These are phyloP conservation scores for Piper betle DNA, from an alignment of 164 flowering plant species.

Conservation along the genomic window DNA sequence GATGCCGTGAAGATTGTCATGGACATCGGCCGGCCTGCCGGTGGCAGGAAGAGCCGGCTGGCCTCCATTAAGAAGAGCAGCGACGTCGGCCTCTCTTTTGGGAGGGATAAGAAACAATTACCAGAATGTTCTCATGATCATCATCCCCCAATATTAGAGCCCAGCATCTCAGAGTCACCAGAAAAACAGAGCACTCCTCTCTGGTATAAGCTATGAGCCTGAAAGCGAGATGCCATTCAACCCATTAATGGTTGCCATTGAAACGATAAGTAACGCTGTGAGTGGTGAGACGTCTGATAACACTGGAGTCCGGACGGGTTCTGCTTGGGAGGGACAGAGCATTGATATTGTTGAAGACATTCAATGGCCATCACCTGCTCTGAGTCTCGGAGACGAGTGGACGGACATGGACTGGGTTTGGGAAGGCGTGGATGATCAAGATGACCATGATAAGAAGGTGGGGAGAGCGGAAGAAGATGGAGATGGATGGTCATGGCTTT, in stretches of 20 bases:
- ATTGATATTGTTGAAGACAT: not conserved
- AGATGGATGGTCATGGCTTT: constrained; percentile 24
- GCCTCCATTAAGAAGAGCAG: constrained; percentile 21
- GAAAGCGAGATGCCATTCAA: not conserved
- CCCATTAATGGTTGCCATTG: not conserved
- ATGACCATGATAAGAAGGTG: constrained; percentile 3
- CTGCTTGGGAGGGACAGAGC: not conserved
- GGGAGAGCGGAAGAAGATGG: constrained; percentile 13
- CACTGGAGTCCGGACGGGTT: not conserved
- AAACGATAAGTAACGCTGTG: not conserved
- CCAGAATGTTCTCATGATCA: no score
- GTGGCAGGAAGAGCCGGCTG: constrained; percentile 15
- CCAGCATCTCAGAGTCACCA: no score
- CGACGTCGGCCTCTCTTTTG: not conserved
- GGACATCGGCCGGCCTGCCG: constrained; percentile 6
- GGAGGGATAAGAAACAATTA: no score
- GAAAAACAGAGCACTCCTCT: not conserved
- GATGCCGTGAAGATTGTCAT: constrained; percentile 7
- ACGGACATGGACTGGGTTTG: constrained; percentile 18
- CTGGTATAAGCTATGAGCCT: not conserved
- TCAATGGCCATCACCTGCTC: not conserved
- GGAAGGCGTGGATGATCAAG: constrained; percentile 19
- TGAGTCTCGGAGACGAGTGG: not conserved
- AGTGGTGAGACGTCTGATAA: not conserved
- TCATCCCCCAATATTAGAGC: no score